These are phyloP conservation scores for Crotalaria pallida DNA, from an alignment of 306 rosid genomes.

Conservation along the genomic window DNA sequence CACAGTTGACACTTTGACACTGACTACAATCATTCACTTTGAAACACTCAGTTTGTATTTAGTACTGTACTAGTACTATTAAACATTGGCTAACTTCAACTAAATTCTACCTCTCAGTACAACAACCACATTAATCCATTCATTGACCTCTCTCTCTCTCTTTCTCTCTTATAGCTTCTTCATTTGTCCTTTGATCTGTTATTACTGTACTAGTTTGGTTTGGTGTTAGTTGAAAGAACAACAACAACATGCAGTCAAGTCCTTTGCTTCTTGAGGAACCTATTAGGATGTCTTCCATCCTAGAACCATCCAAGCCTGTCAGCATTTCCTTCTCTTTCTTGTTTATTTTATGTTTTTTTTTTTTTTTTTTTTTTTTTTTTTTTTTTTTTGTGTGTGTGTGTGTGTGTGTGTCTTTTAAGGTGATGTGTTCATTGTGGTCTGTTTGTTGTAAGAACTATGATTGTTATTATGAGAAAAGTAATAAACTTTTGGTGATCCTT, in stretches of 20 bases:
- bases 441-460: background rate
- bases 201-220: background rate
- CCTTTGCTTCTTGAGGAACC: constrained; percentile 83
- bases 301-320: constrained; percentile 80
- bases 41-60: background rate
- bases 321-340: constrained; percentile 11
- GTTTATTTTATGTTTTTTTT: background rate
- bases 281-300: constrained; percentile 70
- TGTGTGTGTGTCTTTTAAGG: too few relatives aligned
- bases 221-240: background rate
- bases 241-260: constrained; percentile 53
- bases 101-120: too few relatives aligned
- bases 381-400: too few relatives aligned
- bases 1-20: background rate
- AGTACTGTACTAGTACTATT: too few relatives aligned
- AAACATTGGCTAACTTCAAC: too few relatives aligned
- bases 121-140: too few relatives aligned
- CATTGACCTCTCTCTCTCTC: background rate
- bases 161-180: background rate
- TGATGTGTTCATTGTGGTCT: background rate
- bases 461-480: background rate
- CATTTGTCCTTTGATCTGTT: background rate
- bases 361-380: background rate
- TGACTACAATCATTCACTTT: background rate
- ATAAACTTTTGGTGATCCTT: background rate